Percentiles rank a stretch among this genome's conserved stretches.
Conservation (phyloP, 2,329 filamentous ascomycete species). For the Penicillium glabrum region DNA sequence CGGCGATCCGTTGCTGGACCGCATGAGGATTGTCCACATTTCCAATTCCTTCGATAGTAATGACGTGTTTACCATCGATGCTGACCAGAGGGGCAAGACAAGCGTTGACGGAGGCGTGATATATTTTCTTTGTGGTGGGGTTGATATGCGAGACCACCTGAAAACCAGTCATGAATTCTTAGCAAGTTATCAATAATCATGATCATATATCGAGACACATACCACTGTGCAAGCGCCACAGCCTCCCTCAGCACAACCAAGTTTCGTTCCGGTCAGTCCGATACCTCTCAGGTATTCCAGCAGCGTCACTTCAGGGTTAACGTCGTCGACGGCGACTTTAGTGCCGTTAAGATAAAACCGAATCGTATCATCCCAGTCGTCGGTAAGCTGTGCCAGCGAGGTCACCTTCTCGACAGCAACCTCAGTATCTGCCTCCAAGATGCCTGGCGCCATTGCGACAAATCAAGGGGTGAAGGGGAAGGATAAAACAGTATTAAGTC, state of each 20-base stretch:
- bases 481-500: slow-evolving; percentile 4
- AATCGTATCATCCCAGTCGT: slow-evolving; percentile 80
- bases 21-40: slow-evolving; percentile 84
- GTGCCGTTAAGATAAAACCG: slow-evolving; percentile 95
- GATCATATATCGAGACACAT: slow-evolving; percentile 14
- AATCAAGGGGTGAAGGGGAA: slow-evolving; percentile 1
- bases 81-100: slow-evolving; percentile 91
- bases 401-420: slow-evolving; percentile 46
- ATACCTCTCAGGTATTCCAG: slow-evolving; percentile 91
- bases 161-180: slow-evolving; percentile 8
- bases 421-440: slow-evolving; percentile 47
- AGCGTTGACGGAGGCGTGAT: slow-evolving; percentile 95
- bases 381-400: slow-evolving; percentile 64
- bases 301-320: slow-evolving; percentile 88
- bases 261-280: slow-evolving; percentile 90
- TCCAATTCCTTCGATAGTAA: slow-evolving; percentile 95
- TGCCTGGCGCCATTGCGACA: slow-evolving; percentile 57
- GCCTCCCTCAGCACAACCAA: slow-evolving; percentile 94
- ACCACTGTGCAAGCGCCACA: slow-evolving; percentile 95
- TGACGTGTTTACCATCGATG: slow-evolving; percentile 95
- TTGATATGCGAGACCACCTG: slow-evolving; percentile 86
- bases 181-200: slow-evolving; percentile 10
- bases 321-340: slow-evolving; percentile 77
- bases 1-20: slow-evolving; percentile 85
- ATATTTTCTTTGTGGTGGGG: slow-evolving; percentile 86